Conservation (phyloP, 1,284 basidiomycete species). For the Ganoderma meredithae region DNA sequence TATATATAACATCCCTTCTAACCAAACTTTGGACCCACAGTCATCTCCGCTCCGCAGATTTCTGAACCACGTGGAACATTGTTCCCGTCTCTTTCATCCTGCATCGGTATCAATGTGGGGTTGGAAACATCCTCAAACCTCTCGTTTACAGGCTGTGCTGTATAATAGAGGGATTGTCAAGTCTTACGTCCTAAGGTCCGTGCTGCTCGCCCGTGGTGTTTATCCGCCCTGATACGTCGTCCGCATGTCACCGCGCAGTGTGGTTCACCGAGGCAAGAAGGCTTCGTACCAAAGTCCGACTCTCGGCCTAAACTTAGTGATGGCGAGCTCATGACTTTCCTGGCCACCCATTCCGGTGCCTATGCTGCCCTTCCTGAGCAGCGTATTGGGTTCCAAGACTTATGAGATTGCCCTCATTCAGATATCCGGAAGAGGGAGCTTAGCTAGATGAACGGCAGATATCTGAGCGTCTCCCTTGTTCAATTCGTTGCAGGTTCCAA, state of each 20-base stretch:
- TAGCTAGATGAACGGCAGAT: background rate
- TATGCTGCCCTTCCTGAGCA: background rate
- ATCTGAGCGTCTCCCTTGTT: background rate
- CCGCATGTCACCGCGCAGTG: background rate
- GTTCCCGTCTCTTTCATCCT: background rate
- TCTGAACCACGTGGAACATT: background rate
- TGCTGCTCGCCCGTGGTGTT: background rate
- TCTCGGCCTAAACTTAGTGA: background rate
- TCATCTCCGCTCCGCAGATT: background rate
- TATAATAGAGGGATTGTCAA: background rate
- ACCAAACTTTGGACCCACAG: conserved; percentile 2
- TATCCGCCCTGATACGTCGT: background rate
- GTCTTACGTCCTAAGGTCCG: background rate
- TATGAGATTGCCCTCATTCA: background rate
- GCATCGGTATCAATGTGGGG: background rate
- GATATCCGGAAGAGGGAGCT: background rate
- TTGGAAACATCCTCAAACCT: background rate
- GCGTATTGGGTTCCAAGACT: background rate
- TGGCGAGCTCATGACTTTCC: background rate
- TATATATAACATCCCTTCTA: background rate
- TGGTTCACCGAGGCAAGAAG: background rate
- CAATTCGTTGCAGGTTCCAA: background rate
- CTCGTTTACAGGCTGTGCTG: background rate
- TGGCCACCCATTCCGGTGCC: background rate
- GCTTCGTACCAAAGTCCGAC: background rate